Base-by-base conservation (phyloP, 1,139 yeast genomes). In the Geotrichum citri-aurantii region DNA sequence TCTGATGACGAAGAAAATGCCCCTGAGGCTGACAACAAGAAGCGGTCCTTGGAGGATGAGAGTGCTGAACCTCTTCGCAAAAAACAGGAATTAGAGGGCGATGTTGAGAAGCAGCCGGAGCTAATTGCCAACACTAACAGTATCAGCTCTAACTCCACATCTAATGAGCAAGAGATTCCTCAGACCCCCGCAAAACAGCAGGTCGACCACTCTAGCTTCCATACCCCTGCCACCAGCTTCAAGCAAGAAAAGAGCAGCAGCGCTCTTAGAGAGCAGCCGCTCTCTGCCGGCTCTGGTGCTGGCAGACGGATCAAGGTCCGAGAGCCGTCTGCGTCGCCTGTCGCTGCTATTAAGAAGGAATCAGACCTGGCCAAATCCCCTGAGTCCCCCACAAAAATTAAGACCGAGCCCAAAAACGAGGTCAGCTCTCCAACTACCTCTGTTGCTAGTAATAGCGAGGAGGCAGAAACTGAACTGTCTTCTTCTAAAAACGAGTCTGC, bases 391-490 rank as follows among this genome's bases (percentile, higher is more conserved):
- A 17, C 19, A 7, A 37, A 12, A 3, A n/a, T 37, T 14, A 37
- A 37, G 19, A n/a, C 14, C 14, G 19, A 12, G 42, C 12, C 6
- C 6, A 4, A 31, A 14, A 8, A 31, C 14, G 42, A 37, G 6
- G 14, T n/a, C 42, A 14, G 14, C 29, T 26, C 29, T 26, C 7
- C 7, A 14, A 4, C 3, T 12, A 17, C n/a, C n/a, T 52, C 24
- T n/a, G 33, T 21, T 49, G 47, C 49, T 47, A 53, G 50, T 26
- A 59, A 57, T 26, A 48, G 54, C n/a, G 56, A 54, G 17, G 40
- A 33, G n/a, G 58, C 48, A 17, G 55, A 56, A 46, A 60, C 57
- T 24, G 61, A 47, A 12, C 54, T 49, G 14, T 50, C 52, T 21
- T 50, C 50, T 14, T 56, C 54, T 31, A 54, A 40, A n/a, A 50